Conservation (phyloP, 2,329 filamentous ascomycete genomes). For the Onygenales sp. region DNA sequence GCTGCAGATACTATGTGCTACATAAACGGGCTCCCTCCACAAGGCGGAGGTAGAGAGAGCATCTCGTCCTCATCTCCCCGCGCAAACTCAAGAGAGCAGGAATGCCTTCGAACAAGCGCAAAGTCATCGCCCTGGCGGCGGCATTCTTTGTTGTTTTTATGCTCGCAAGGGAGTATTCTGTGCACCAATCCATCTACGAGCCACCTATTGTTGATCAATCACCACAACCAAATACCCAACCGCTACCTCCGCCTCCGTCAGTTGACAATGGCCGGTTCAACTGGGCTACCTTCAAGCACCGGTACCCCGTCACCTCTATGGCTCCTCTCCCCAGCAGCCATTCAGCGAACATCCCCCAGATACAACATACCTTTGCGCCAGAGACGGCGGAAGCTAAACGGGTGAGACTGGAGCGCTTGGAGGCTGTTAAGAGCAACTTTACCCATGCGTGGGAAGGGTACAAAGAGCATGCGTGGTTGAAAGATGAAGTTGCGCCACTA, state of each 20-base stretch:
- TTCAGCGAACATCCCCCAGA: conserved; percentile 13
- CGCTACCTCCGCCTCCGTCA: not conserved
- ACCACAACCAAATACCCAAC: not conserved
- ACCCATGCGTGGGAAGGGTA: conserved; percentile 51
- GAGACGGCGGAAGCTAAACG: conserved; percentile 19
- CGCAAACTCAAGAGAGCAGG: not conserved
- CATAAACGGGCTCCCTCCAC: not conserved
- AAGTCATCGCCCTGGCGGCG: not conserved
- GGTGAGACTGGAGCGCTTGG: conserved; percentile 29
- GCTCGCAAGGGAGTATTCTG: not conserved
- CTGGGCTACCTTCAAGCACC: conserved; percentile 1
- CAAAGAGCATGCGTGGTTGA: conserved; percentile 52
- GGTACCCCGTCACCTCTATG: conserved; percentile 11
- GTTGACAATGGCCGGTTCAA: not conserved
- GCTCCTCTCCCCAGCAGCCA: conserved; percentile 11
- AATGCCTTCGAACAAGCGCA: conserved; percentile 2
- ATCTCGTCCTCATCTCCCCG: not conserved
- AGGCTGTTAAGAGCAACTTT: conserved; percentile 43
- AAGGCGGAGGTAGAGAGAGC: not conserved
- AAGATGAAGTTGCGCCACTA: conserved; percentile 53
- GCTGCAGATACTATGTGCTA: not conserved
- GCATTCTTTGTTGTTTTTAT: not conserved
- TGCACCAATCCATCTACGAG: not conserved
- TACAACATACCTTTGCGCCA: conserved; percentile 15
- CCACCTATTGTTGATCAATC: not conserved